These are phyloP conservation scores for Linum usitatissimum DNA, from an alignment of 345 rosid genomes.

Conservation along the genomic window DNA sequence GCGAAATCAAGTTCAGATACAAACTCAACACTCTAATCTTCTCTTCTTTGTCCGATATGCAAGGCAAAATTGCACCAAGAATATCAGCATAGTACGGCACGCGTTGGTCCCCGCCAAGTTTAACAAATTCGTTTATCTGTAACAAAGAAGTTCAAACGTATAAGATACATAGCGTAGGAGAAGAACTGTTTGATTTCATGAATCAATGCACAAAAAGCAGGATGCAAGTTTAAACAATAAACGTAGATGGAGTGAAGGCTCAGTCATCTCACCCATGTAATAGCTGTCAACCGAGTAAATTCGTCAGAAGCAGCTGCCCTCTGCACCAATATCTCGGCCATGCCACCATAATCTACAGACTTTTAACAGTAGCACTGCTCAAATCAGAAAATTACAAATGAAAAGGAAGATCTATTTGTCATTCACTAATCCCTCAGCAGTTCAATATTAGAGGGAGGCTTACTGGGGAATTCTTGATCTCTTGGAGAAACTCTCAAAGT, in stretches of 20 bases:
- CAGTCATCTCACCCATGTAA: slow-evolving; percentile 74
- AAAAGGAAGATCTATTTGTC: too few relatives aligned
- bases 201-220: not conserved
- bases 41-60: slow-evolving; percentile 98
- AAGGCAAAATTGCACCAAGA: slow-evolving; percentile 91
- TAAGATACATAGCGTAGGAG: too few relatives aligned
- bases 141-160: not conserved
- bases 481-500: slow-evolving; percentile 99
- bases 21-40: slow-evolving; percentile 91
- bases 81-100: slow-evolving; percentile 91
- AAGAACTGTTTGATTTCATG: not conserved
- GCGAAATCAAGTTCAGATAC: not conserved
- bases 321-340: slow-evolving; percentile 98
- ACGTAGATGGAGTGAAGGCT: not conserved
- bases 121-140: slow-evolving; percentile 96
- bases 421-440: too few relatives aligned
- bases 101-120: slow-evolving; percentile 98
- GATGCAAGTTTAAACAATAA: not conserved
- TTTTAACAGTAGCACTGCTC: slow-evolving; percentile 82
- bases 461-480: slow-evolving; percentile 99
- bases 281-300: slow-evolving; percentile 91
- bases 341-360: slow-evolving; percentile 99
- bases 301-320: slow-evolving; percentile 93
- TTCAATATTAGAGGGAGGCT: slow-evolving; percentile 25
- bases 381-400: slow-evolving; percentile 70